A percentile compares a stretch with the other conserved stretches of the same genome.
phyloP scores from a whole-genome alignment of 805 yeast species.

The Wickerhamomyces mucosus region DNA sequence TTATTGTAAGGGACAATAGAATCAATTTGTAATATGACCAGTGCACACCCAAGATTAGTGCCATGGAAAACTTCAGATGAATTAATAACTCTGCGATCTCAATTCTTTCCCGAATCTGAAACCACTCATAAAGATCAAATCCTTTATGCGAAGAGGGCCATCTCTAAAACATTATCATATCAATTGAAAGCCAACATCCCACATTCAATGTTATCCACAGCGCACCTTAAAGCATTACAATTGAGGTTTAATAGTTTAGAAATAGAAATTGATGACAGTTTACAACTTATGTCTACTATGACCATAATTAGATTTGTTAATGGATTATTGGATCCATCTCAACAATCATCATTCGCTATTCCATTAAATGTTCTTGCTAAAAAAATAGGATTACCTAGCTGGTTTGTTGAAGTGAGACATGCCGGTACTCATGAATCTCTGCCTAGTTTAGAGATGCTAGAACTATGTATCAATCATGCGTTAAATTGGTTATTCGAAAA shows the following conservation, averaged over 20 bases:
- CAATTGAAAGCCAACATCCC: slow-evolving; percentile 12
- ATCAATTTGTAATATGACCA: no score
- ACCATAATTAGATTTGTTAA: slow-evolving; percentile 80
- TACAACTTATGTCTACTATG: slow-evolving; percentile 32
- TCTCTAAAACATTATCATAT: slow-evolving; percentile 8
- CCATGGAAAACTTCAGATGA: slow-evolving; percentile 7
- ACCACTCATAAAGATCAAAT: slow-evolving; percentile 1
- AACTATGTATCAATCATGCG: slow-evolving; percentile 51
- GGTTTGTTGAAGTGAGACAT: slow-evolving; percentile 86
- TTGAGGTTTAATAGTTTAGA: neutral
- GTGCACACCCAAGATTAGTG: slow-evolving; percentile 3
- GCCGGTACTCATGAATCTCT: slow-evolving; percentile 82
- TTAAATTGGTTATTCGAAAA: slow-evolving; percentile 63
- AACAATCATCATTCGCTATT: slow-evolving; percentile 67
- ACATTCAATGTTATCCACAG: slow-evolving; percentile 11
- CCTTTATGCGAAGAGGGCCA: slow-evolving; percentile 5
- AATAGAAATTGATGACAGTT: slow-evolving; percentile 2
- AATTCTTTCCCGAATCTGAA: slow-evolving; percentile 5
- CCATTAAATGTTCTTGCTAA: slow-evolving; percentile 72
- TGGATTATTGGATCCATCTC: slow-evolving; percentile 81
- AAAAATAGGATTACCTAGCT: slow-evolving; percentile 57
- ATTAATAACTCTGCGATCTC: slow-evolving; percentile 8
- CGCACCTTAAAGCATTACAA: slow-evolving; percentile 7
- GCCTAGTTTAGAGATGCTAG: slow-evolving; percentile 62
- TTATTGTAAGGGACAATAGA: no score